These are phyloP conservation scores for Calonectria naviculata DNA, from an alignment of 2,329 filamentous ascomycete species.

Conservation along the genomic window DNA sequence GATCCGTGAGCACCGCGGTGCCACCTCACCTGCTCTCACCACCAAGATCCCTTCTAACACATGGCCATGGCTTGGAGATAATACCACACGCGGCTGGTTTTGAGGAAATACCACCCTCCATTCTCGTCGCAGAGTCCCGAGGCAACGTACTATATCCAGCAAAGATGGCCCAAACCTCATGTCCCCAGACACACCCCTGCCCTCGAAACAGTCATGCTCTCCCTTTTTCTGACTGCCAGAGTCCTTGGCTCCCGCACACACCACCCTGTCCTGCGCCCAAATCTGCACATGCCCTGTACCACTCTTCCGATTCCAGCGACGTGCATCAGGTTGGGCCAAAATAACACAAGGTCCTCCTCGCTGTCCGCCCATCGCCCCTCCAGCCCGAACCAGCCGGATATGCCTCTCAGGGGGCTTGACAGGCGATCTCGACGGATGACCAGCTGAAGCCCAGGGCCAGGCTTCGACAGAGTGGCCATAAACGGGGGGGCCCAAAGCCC, in stretches of 20 bases:
- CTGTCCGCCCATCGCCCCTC: conserved; percentile 5
- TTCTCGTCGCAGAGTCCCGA: neutral
- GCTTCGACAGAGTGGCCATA: neutral
- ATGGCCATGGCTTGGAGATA: neutral
- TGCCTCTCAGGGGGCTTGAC: neutral
- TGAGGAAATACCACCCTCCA: neutral
- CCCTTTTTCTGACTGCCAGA: conserved; percentile 8
- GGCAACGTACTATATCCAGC: neutral
- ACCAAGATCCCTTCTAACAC: neutral
- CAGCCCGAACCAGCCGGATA: conserved; percentile 14
- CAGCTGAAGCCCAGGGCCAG: neutral
- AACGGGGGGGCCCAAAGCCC: neutral
- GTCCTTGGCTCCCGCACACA: conserved; percentile 24
- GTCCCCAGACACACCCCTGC: neutral
- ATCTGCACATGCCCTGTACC: conserved; percentile 35
- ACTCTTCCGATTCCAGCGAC: conserved; percentile 40
- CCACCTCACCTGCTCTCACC: neutral
- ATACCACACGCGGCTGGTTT: neutral
- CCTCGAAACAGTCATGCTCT: conserved; percentile 13
- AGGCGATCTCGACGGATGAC: neutral
- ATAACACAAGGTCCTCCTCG: conserved; percentile 15
- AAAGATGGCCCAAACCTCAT: neutral
- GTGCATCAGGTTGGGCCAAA: conserved; percentile 35
- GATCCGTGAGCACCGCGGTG: neutral
- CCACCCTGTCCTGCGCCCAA: conserved; percentile 22